Conservation (phyloP, 352 stramenopile genomes). For the Globisporangium parvum region DNA sequence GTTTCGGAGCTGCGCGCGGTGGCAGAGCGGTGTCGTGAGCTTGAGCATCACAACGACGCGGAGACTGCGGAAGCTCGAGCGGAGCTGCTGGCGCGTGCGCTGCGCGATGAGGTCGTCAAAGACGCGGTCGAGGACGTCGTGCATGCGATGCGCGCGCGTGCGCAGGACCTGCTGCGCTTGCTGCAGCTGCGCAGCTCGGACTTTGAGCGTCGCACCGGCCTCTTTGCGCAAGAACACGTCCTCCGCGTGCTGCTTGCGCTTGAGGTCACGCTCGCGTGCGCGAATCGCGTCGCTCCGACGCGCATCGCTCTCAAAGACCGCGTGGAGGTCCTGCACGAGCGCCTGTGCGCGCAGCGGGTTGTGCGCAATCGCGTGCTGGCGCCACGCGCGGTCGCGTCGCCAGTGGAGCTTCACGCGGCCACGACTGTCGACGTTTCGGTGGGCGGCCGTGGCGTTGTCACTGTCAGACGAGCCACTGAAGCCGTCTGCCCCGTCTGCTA, state of each 20-base stretch:
- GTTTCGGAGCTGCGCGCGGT: constrained; percentile 45
- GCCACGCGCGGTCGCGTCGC: constrained; percentile 43
- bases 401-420: constrained; percentile 30
- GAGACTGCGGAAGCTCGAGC: constrained; percentile 51
- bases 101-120: constrained; percentile 47
- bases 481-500: not conserved
- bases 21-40: constrained; percentile 34
- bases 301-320: constrained; percentile 25
- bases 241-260: constrained; percentile 32
- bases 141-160: constrained; percentile 37
- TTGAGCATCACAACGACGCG: constrained; percentile 44
- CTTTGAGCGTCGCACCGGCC: constrained; percentile 31
- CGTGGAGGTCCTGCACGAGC: constrained; percentile 31
- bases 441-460: not conserved
- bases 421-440: constrained; percentile 2
- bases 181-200: constrained; percentile 40
- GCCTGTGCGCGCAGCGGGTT: constrained; percentile 25
- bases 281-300: constrained; percentile 24
- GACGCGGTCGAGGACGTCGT: constrained; percentile 58
- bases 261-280: constrained; percentile 30
- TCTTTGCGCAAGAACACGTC: constrained; percentile 45
- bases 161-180: constrained; percentile 45
- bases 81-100: constrained; percentile 30
- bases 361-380: constrained; percentile 30
- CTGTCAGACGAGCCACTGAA: not conserved